Evolutionary conservation across 495 filamentous ascomycete genomes (phyloP).

Genomic region (Rhypophila decipiens): DNA sequence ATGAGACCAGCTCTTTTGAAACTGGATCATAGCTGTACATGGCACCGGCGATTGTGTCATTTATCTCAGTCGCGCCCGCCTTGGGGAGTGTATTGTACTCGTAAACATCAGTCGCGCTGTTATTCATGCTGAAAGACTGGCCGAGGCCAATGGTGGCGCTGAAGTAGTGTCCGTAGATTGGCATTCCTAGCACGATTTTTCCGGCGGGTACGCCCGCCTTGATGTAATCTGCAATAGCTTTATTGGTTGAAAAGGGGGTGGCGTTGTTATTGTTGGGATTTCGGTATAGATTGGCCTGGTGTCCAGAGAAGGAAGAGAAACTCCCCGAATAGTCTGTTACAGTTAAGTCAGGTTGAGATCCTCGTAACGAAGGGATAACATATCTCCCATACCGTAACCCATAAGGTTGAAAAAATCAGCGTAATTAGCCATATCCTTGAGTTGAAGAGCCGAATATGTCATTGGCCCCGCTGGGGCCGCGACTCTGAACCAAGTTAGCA

Average conservation of each 20-base stretch:
- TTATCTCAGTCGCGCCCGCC: conserved; percentile 38
- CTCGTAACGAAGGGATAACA: no score
- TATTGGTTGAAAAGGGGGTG: conserved; percentile 65
- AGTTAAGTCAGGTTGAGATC: no score
- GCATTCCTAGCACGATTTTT: conserved; percentile 81
- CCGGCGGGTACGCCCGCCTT: conserved; percentile 49
- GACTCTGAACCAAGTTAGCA: no score
- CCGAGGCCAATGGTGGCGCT: conserved; percentile 64
- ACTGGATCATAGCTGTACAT: conserved; percentile 63
- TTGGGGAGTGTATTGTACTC: conserved; percentile 67
- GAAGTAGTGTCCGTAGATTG: conserved; percentile 81
- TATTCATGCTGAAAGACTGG: conserved; percentile 54
- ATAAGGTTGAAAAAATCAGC: no score
- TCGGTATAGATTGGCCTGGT: conserved; percentile 70
- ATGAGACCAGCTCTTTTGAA: conserved; percentile 59
- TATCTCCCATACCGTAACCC: no score
- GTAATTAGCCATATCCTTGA: conserved; percentile 64
- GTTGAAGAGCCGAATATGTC: conserved; percentile 63
- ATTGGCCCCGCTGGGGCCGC: conserved; percentile 47
- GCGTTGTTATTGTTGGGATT: conserved; percentile 38
- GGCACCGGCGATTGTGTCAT: conserved; percentile 46
- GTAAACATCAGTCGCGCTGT: conserved; percentile 68
- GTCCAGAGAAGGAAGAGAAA: conserved; percentile 60
- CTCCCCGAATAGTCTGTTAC: conserved; percentile 61
- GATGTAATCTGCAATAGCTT: conserved; percentile 65